Conservation (phyloP, 345 rosid genomes). For the Citrus trifoliata region DNA sequence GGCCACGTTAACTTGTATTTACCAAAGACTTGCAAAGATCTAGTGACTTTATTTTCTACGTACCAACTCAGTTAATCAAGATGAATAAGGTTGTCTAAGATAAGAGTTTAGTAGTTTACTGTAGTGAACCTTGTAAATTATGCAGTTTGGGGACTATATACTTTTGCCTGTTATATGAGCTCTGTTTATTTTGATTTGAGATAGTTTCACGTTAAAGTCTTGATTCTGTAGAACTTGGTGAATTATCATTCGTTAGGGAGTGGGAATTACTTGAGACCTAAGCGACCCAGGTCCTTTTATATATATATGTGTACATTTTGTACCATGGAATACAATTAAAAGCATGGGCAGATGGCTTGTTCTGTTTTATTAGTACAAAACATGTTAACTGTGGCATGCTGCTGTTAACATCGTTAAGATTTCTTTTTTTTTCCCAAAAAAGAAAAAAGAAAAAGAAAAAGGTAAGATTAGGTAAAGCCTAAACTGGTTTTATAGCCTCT, state of each 20-base stretch:
- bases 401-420: no score
- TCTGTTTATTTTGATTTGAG: background rate
- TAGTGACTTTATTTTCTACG: background rate
- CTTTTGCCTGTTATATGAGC: background rate
- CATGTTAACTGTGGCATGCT: no score
- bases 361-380: background rate
- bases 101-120: background rate
- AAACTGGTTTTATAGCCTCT: no score
- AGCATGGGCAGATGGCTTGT: background rate
- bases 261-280: background rate
- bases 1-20: background rate
- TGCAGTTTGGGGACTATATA: background rate
- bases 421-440: no score
- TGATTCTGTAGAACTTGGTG: background rate
- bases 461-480: no score
- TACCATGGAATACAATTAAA: background rate
- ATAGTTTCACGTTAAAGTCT: background rate
- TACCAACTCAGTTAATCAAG: background rate
- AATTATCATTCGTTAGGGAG: background rate
- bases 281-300: background rate
- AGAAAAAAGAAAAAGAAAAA: fast-evolving
- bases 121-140: background rate
- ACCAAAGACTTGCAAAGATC: background rate
- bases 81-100: background rate
- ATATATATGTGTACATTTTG: background rate